Percentiles rank a stretch among this genome's conserved stretches.
Evolutionary conservation across 495 filamentous ascomycete species (phyloP).

Genomic region (Tuber umbilicatum): DNA sequence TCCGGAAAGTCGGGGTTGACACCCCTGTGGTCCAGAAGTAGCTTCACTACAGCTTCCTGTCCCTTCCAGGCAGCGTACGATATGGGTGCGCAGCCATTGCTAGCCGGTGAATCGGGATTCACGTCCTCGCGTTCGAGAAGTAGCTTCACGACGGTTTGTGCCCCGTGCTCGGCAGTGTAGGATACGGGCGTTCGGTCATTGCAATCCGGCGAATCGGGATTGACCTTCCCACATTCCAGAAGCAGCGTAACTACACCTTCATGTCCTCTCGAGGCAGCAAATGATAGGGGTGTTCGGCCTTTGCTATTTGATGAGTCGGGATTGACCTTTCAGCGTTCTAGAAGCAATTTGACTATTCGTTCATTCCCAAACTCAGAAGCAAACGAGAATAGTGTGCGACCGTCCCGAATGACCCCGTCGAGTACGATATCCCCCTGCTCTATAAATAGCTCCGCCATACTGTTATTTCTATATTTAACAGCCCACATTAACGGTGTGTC

Average conservation of each 20-base stretch:
- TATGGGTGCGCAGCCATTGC: too few species aligned
- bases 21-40: too few species aligned
- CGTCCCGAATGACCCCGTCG: background rate
- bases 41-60: too few species aligned
- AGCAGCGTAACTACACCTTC: background rate
- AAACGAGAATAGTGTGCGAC: background rate
- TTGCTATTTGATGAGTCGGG: background rate
- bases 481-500: background rate
- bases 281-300: background rate
- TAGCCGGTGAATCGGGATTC: background rate
- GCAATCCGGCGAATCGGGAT: background rate
- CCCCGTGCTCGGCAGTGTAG: background rate
- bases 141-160: background rate
- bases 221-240: background rate
- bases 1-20: too few species aligned
- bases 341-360: background rate
- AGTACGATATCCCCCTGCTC: background rate
- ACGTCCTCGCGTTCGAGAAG: background rate
- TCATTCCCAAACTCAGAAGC: background rate
- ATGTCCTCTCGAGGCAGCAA: too few species aligned
- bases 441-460: background rate
- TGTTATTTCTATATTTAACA: too few species aligned
- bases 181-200: background rate
- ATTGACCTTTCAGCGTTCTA: background rate
- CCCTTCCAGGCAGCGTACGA: too few species aligned